These are phyloP conservation scores for Panicum miliaceum DNA, from an alignment of 176 grass and related monocot genomes.

Conservation along the genomic window DNA sequence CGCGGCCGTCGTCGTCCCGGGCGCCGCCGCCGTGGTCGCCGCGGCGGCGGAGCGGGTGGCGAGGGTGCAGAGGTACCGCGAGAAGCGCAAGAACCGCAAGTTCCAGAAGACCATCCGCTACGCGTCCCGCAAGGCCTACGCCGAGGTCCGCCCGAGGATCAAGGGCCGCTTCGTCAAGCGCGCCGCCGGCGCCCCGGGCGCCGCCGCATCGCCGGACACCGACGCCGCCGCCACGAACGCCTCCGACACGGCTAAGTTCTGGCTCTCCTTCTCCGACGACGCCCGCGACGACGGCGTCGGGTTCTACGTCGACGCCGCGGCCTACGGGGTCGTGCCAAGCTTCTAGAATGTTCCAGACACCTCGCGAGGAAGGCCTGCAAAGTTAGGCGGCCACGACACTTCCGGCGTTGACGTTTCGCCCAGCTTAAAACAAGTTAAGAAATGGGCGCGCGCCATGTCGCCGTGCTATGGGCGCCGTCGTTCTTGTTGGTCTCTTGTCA, in stretches of 20 bases:
- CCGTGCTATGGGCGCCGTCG: not conserved
- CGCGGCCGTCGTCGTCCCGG: slow-evolving; percentile 3
- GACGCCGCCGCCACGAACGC: not conserved
- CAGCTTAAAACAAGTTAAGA: slow-evolving; percentile 36
- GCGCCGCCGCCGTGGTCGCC: not conserved
- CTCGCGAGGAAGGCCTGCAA: not conserved
- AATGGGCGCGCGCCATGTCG: slow-evolving; percentile 22
- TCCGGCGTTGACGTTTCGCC: not conserved
- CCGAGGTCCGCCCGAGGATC: slow-evolving; percentile 69
- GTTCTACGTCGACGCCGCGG: slow-evolving; percentile 39
- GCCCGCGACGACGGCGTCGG: slow-evolving; percentile 23
- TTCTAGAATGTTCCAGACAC: slow-evolving; percentile 46
- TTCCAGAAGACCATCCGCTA: slow-evolving; percentile 85
- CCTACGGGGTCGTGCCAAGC: slow-evolving; percentile 50
- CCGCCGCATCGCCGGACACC: not conserved
- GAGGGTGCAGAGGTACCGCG: slow-evolving; percentile 72
- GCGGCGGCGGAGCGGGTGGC: slow-evolving; percentile 46
- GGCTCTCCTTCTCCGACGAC: slow-evolving; percentile 46
- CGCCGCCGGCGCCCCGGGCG: not conserved
- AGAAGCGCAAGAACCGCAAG: slow-evolving; percentile 74
- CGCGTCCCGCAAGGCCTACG: slow-evolving; percentile 76
- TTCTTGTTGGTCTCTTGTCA: slow-evolving; percentile 15
- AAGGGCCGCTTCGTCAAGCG: slow-evolving; percentile 79
- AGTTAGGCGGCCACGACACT: not conserved
- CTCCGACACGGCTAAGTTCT: slow-evolving; percentile 23